These are phyloP conservation scores for Leptodermis oblonga DNA, from an alignment of 257 asterid species.

Conservation along the genomic window DNA sequence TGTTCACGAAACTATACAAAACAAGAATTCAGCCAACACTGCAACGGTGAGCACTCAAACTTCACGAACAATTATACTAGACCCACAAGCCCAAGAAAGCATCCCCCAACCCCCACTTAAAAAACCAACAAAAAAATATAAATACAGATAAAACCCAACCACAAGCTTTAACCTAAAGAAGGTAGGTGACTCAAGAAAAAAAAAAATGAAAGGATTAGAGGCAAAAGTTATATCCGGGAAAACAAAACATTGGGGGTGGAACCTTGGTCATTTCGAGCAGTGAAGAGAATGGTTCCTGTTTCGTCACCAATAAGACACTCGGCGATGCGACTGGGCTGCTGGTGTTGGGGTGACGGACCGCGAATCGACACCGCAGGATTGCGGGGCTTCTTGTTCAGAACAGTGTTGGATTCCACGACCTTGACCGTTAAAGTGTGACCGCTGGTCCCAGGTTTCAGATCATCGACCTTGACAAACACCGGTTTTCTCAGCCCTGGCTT, in stretches of 20 bases:
- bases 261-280: slow-evolving; percentile 87
- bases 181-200: not conserved
- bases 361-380: slow-evolving; percentile 41
- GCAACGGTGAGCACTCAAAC: no score
- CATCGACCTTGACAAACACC: slow-evolving; percentile 59
- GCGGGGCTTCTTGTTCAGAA: slow-evolving; percentile 66
- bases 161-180: not conserved
- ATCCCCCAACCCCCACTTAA: not conserved
- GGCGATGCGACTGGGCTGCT: slow-evolving; percentile 49
- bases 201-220: not conserved
- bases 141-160: not conserved
- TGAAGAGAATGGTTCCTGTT: slow-evolving; percentile 69
- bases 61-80: not conserved
- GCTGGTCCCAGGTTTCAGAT: slow-evolving; percentile 61
- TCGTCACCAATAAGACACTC: slow-evolving; percentile 87
- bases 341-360: slow-evolving; percentile 44
- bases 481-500: slow-evolving; percentile 70
- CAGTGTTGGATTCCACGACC: slow-evolving; percentile 58
- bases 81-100: not conserved
- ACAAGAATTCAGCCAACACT: no score
- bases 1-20: not conserved
- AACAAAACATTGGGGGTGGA: not conserved
- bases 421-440: slow-evolving; percentile 67
- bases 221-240: not conserved
- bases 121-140: not conserved